Conservation (phyloP, 768 basidiomycete genomes). For the Holtermannia corniformis region DNA sequence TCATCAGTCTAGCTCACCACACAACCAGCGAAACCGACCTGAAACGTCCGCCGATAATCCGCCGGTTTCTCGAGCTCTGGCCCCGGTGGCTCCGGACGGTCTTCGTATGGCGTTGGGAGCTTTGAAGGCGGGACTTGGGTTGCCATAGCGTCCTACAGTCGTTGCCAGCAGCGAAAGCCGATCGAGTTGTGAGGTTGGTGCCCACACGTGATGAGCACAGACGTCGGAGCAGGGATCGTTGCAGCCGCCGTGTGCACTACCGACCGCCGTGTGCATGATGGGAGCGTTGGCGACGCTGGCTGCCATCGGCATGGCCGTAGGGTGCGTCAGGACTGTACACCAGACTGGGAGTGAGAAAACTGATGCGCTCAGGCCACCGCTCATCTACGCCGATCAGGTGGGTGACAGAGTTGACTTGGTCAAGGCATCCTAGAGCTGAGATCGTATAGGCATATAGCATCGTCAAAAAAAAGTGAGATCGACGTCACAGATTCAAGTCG, state of each 20-base stretch:
- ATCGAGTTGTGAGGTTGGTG: too few relatives aligned
- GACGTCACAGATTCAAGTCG: neutral
- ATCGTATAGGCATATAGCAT: conserved; percentile 30
- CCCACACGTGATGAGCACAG: too few relatives aligned
- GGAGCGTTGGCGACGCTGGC: conserved; percentile 15
- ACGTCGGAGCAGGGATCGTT: too few relatives aligned
- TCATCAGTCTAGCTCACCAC: neutral
- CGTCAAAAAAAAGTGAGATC: conserved; percentile 33
- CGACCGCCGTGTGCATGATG: too few relatives aligned
- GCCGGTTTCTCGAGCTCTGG: conserved; percentile 26
- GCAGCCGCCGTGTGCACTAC: too few relatives aligned
- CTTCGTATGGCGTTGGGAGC: conserved; percentile 14
- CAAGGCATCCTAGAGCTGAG: conserved; percentile 4
- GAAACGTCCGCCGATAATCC: conserved; percentile 37
- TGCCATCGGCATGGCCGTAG: conserved; percentile 25
- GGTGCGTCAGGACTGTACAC: conserved; percentile 11
- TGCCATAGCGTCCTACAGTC: conserved; percentile 18
- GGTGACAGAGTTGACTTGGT: too few relatives aligned
- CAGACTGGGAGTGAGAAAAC: neutral
- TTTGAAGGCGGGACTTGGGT: conserved; percentile 38
- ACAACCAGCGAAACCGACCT: conserved; percentile 13
- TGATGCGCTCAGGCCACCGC: conserved; percentile 25
- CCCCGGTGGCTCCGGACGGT: conserved; percentile 22
- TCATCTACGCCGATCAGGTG: conserved; percentile 40
- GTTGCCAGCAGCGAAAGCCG: too few relatives aligned